Base-by-base conservation (phyloP, 352 stramenopile genomes). In the Pythium utonaiense region DNA sequence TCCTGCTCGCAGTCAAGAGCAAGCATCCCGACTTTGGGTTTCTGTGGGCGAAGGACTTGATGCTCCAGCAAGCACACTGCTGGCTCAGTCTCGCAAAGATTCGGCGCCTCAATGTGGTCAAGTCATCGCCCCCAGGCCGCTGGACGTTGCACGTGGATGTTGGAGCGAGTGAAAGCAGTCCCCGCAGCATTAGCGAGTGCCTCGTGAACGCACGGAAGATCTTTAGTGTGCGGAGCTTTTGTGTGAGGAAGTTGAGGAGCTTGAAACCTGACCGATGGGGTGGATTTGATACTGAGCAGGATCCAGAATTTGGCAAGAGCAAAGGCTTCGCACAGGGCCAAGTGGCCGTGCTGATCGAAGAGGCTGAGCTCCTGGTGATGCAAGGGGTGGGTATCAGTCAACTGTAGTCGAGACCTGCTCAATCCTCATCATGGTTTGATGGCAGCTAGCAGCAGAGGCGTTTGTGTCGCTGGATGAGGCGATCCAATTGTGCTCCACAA, bases 11-110 rank as follows among this genome's bases (percentile, higher is more conserved):
- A 14, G 59, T 66, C 1, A 54, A 60, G 36, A 62, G 54, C 0
- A 74, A 66, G 6, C 75, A 76, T n/a, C 54, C 70, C 1, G 74
- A 89, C 51, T 89, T 88, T 62, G 70, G 47, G 13, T 78, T 67
- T 24, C 54, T 89, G 19, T 64, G 73, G 31, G 51, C 64, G 10
- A 53, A 52, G 9, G 65, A 78, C 57, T 47, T 86, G 27, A 22
- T 74, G 30, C 67, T 88, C 3, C 60, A 66, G 17, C 69, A 58
- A 21, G 63, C 34, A 12, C 47, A 65, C 21, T 64, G 56, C 34
- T 60, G 55, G 63, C 50, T 70, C 0, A 48, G 22, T 16, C 51
- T 70, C 19, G 56, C 63, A 1, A 45, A 45, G 2, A 9, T 65
- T 0, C 36, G 55, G 6, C 63, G 63, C n/a, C 19, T 70, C 6